Conservation (phyloP, 208 protist genomes). For the Vickermania ingenoplastis region DNA sequence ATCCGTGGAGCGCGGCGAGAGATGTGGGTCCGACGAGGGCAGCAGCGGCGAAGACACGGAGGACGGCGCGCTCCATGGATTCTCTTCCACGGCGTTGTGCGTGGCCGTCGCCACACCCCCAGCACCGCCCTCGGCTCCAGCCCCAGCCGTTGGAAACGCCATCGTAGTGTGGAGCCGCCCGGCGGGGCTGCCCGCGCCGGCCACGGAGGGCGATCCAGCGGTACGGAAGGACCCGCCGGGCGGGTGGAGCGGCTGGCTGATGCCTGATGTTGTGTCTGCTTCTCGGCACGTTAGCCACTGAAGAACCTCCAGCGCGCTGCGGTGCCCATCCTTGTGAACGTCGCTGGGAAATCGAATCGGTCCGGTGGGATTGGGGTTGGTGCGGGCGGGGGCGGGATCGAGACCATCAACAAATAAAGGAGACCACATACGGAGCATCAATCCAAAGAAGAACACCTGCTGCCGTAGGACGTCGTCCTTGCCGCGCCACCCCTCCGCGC, state of each 20-base stretch:
- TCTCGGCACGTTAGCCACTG: conserved; percentile 64
- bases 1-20: not conserved
- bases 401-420: conserved; percentile 60
- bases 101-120: too few relatives aligned
- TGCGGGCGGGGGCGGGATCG: conserved; percentile 4
- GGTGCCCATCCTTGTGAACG: conserved; percentile 17
- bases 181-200: not conserved
- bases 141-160: not conserved
- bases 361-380: not conserved
- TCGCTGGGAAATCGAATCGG: not conserved
- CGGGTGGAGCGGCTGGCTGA: too few relatives aligned
- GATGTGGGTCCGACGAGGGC: too few relatives aligned
- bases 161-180: not conserved
- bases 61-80: not conserved
- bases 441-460: conserved; percentile 77
- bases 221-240: too few relatives aligned
- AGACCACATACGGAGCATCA: conserved; percentile 63
- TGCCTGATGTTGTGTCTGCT: not conserved
- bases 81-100: not conserved
- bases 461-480: conserved; percentile 53
- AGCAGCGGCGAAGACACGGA: not conserved
- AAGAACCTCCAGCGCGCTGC: conserved; percentile 39
- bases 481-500: conserved; percentile 25
- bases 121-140: not conserved
- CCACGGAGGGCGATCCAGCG: too few relatives aligned